Conservation (phyloP, 2,329 filamentous ascomycete species). For the Fusarium sacchari region DNA sequence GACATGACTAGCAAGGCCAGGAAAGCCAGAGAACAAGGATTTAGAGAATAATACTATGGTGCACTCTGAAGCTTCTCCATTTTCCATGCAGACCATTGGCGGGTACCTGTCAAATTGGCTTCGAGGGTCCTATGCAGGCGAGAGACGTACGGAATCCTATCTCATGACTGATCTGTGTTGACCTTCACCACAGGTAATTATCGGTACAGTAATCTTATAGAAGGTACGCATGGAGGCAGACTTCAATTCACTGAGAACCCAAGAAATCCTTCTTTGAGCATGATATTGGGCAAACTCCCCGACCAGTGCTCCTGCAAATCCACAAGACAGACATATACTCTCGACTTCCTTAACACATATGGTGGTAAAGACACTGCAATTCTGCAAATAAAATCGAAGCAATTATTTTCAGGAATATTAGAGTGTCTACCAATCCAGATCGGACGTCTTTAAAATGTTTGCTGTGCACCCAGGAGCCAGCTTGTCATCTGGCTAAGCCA, state of each 20-base stretch:
- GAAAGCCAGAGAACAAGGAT: fast-evolving
- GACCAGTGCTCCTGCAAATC: not conserved
- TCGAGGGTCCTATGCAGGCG: fast-evolving
- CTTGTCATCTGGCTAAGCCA: not conserved
- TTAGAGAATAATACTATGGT: fast-evolving
- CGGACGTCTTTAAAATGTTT: not conserved
- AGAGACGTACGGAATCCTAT: no score
- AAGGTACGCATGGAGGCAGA: fast-evolving
- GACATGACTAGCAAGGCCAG: fast-evolving
- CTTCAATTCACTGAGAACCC: fast-evolving
- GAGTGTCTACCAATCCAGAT: not conserved
- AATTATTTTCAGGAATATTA: no score
- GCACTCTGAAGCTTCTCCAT: not conserved
- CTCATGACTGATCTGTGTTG: not conserved
- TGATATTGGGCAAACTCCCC: not conserved
- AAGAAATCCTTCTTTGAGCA: not conserved
- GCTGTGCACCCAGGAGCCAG: not conserved
- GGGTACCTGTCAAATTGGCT: not conserved
- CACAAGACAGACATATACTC: not conserved
- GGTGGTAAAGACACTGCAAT: not conserved
- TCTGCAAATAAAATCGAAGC: not conserved
- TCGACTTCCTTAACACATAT: not conserved
- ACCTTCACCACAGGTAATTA: no score
- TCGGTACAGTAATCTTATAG: fast-evolving
- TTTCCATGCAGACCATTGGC: not conserved